Evolutionary conservation across 805 yeast species (phyloP), one percentile per base, ranked within the genome.

Genomic region (Suhomyces faveliae): DNA sequence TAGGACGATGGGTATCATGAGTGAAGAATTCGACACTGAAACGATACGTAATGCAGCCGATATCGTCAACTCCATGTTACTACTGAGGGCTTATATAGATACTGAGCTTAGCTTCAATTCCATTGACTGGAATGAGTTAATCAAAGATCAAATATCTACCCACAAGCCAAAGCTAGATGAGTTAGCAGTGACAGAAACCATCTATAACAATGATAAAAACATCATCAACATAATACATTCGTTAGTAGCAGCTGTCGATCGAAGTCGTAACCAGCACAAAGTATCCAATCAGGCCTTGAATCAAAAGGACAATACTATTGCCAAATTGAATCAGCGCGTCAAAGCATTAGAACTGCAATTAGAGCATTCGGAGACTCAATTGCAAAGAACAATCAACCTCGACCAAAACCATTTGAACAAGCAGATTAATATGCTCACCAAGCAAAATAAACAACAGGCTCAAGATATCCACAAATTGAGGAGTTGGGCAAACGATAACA

Each of bases 201-300:
- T 69, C 19, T 73, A 67, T 47, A 62, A 63, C 42, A 68, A 68
- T 45, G 74, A 69, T 46, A 61, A 60, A 33, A 58, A 61, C 23
- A 49, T 61, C 20, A 67, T 73, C 40, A 72, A 73, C 49, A 61
- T 69, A 29, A 60, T 73, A 1, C 69, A 71, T 51, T 63, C 71
- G 10, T 51, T 68, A 11, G 44, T 61, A 62, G 25, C 47, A 60
- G 33, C 68, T 59, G 50, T 59, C 60, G 27, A 57, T 65, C n/a
- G 71, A 41, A 62, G 61, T 49, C 59, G 71, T 21, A 53, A 47
- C 11, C 75, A 68, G 45, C 67, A 63, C 43, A 61, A 57, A 41
- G 49, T 61, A 6, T 62, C 70, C 22, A 69, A 67, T 47, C 60
- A 59, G 30, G 51, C 64, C 1, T 46, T 70, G 5, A 50, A 51